These are phyloP conservation scores for Xerocomus amazonicus DNA, from an alignment of 1,284 basidiomycete species.

Conservation along the genomic window DNA sequence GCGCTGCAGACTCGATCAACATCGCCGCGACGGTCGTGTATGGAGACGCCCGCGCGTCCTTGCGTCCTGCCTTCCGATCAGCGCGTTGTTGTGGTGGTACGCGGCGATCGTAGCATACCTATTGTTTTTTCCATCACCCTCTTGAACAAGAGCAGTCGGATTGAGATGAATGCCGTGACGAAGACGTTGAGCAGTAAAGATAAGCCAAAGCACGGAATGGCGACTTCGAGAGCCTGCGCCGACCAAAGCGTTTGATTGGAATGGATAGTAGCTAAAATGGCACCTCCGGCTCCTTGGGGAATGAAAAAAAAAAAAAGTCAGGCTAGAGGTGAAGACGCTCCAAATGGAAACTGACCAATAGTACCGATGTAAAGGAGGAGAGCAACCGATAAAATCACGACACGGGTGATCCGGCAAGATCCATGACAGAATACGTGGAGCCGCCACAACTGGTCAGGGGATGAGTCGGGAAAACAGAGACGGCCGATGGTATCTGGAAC, in stretches of 20 bases:
- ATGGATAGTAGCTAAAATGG: neutral
- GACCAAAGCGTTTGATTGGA: slow-evolving; percentile 1
- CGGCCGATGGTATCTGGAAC: too few relatives aligned
- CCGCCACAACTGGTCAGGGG: slow-evolving; percentile 1
- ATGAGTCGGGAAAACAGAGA: too few relatives aligned
- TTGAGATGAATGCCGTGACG: neutral
- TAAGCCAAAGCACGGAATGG: neutral
- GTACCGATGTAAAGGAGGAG: slow-evolving; percentile 1
- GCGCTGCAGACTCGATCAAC: too few relatives aligned
- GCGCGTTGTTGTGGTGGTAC: neutral
- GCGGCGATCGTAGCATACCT: neutral
- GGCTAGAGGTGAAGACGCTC: neutral
- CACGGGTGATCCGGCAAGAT: neutral
- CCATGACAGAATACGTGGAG: neutral
- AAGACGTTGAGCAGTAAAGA: slow-evolving; percentile 3
- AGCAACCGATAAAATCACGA: neutral
- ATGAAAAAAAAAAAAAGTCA: neutral
- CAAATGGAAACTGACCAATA: neutral
- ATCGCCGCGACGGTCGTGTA: too few relatives aligned
- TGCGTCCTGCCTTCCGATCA: neutral
- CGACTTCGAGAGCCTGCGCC: neutral
- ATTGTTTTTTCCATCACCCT: neutral
- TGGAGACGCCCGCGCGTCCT: neutral
- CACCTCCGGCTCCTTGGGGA: neutral
- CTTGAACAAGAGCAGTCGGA: slow-evolving; percentile 1